These are phyloP conservation scores for Heliamphora pulchella DNA, from an alignment of 179 eudicot species.

Conservation along the genomic window DNA sequence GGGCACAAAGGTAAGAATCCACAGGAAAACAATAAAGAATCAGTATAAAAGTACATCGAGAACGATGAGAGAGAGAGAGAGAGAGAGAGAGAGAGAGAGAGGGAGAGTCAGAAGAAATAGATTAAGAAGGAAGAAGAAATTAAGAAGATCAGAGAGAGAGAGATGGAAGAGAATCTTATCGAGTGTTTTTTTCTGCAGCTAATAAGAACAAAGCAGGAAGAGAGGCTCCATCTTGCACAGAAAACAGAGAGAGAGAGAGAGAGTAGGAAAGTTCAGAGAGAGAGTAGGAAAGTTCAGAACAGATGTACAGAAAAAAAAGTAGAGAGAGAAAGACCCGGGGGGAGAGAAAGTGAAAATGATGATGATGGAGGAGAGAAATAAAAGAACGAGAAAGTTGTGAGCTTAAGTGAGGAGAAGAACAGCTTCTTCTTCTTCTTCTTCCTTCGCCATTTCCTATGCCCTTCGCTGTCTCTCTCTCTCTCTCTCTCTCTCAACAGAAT, in stretches of 20 bases:
- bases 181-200: neutral
- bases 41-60: neutral
- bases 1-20: neutral
- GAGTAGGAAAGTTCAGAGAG: conserved; percentile 3
- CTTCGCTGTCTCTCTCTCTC: conserved; percentile 12
- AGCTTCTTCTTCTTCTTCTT: conserved; percentile 15
- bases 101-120: too few species aligned
- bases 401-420: conserved; percentile 15
- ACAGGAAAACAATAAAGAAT: neutral
- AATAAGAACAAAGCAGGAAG: neutral
- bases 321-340: neutral
- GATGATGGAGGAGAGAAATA: neutral
- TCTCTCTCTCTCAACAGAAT: conserved; percentile 12
- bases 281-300: neutral
- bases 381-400: conserved; percentile 18
- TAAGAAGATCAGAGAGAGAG: conserved; percentile 6
- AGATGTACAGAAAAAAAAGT: conserved; percentile 14
- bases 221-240: neutral
- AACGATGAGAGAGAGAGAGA: neutral
- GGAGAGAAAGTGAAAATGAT: neutral
- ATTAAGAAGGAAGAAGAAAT: neutral
- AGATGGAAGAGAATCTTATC: conserved; percentile 3
- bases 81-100: neutral
- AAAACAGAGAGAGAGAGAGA: neutral
- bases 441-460: conserved; percentile 29